Conservation (phyloP, 441 rosid species). For the Erodium texanum region DNA sequence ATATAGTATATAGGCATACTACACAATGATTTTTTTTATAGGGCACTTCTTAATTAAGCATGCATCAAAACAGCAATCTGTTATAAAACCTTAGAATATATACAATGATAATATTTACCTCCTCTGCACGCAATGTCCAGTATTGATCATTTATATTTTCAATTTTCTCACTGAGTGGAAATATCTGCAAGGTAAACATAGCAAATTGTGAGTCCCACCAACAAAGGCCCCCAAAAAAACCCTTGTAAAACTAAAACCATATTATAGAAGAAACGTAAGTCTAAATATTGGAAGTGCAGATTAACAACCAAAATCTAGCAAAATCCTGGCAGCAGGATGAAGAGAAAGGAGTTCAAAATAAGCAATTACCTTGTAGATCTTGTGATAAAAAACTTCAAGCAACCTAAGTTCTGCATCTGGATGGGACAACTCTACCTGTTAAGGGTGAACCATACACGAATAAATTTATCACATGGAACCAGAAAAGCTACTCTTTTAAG, state of each 20-base stretch:
- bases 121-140: slow-evolving; percentile 97
- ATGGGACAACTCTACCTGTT: slow-evolving; percentile 85
- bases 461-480: background rate
- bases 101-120: slow-evolving; percentile 36
- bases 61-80: background rate
- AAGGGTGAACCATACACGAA: slow-evolving; percentile 6
- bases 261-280: too few relatives aligned
- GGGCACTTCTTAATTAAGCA: background rate
- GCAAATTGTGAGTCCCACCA: background rate
- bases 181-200: slow-evolving; percentile 48
- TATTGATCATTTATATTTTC: slow-evolving; percentile 98
- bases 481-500: background rate
- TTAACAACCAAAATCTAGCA: background rate
- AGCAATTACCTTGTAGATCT: slow-evolving; percentile 75
- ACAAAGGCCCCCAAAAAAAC: background rate
- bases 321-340: background rate
- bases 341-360: background rate
- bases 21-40: background rate
- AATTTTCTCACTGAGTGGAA: slow-evolving; percentile 67
- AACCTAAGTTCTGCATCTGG: slow-evolving; percentile 84
- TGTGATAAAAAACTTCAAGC: slow-evolving; percentile 86
- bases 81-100: background rate
- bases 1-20: background rate
- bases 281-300: background rate
- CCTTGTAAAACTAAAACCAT: background rate